Conservation (phyloP, 352 stramenopile species). For the Phytophthora pisi region DNA sequence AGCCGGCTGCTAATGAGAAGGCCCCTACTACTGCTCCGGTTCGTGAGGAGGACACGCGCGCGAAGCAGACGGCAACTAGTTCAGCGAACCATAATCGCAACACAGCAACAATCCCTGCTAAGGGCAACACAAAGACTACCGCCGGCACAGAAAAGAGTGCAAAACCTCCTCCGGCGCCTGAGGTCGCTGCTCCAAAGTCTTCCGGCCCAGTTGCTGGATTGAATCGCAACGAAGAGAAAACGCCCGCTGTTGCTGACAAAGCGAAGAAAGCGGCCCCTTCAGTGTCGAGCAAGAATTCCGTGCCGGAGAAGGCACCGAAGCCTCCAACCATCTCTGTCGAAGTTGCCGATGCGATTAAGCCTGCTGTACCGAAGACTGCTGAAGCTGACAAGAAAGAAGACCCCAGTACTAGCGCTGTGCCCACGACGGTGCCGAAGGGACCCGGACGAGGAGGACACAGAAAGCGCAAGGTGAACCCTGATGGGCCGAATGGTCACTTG, state of each 20-base stretch:
- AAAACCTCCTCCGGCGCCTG: background rate
- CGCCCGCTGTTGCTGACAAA: background rate
- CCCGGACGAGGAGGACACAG: constrained; percentile 11
- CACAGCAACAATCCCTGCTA: background rate
- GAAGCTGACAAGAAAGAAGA: constrained; percentile 7
- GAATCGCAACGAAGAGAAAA: constrained; percentile 3
- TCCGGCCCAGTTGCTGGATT: background rate
- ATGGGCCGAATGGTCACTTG: constrained; percentile 30
- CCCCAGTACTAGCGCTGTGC: background rate
- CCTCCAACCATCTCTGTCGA: background rate
- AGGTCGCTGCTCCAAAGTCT: background rate
- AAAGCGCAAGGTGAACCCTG: constrained; percentile 30
- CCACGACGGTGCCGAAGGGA: background rate
- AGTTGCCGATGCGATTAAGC: background rate
- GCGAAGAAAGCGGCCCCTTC: background rate
- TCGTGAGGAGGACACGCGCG: background rate
- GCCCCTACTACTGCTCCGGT: background rate
- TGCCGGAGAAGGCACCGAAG: background rate
- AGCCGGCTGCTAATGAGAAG: background rate
- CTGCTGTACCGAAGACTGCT: background rate
- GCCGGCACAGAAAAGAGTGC: background rate
- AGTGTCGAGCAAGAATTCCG: background rate
- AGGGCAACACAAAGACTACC: background rate
- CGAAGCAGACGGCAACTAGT: background rate
- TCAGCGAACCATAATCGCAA: background rate